Evolutionary conservation across 2,329 filamentous ascomycete species (phyloP).

Genomic region (Dothideomycetidae sp.): DNA sequence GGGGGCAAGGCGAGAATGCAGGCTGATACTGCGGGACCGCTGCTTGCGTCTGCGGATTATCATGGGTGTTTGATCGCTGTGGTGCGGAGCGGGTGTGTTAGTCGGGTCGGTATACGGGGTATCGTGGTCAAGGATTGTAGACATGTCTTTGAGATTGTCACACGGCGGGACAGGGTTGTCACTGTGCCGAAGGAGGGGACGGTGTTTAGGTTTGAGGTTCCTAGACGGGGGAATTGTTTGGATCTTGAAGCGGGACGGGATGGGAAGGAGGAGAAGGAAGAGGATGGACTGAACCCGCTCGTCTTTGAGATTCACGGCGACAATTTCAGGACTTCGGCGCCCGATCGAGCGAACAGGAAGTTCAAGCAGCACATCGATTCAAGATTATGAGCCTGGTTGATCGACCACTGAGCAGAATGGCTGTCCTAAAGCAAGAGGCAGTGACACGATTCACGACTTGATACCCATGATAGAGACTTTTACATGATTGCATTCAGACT

Average conservation of each 20-base stretch:
- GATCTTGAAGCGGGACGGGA: constrained; percentile 13
- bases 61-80: constrained; percentile 78
- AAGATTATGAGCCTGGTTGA: constrained; percentile 62
- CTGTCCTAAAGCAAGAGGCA: not conserved
- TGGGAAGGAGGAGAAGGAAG: constrained; percentile 12
- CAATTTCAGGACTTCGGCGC: constrained; percentile 69
- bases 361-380: constrained; percentile 74
- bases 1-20: constrained; percentile 36
- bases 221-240: constrained; percentile 25
- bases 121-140: constrained; percentile 83
- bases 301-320: constrained; percentile 78
- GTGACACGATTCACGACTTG: not conserved
- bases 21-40: constrained; percentile 47
- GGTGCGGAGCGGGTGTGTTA: constrained; percentile 64
- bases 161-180: constrained; percentile 25
- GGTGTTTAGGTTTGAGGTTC: constrained; percentile 63
- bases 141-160: constrained; percentile 76
- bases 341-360: constrained; percentile 79
- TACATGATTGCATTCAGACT: too few relatives aligned
- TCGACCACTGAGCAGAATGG: too few relatives aligned
- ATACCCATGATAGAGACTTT: too few relatives aligned
- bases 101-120: constrained; percentile 68
- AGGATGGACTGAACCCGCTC: constrained; percentile 33
- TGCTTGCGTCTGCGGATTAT: constrained; percentile 75
- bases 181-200: constrained; percentile 81